Percentiles rank a stretch among this genome's conserved stretches.
Evolutionary conservation across 805 yeast genomes (phyloP).

Genomic region (Lachancea fermentati): DNA sequence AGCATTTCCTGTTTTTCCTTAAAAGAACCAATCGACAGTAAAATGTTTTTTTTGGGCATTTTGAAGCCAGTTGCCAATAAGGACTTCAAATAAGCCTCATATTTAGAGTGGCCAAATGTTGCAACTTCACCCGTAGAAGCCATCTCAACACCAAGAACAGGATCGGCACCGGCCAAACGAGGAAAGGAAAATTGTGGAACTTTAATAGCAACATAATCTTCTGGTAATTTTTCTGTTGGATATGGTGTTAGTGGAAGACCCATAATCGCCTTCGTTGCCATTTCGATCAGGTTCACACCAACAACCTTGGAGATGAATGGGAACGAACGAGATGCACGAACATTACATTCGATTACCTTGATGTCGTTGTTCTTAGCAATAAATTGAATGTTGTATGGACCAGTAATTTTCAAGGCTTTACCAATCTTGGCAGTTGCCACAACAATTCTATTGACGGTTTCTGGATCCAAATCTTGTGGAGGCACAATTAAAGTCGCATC

Average conservation of each 20-base stretch:
- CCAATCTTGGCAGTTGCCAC: slow-evolving; percentile 93
- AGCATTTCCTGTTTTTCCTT: slow-evolving; percentile 92
- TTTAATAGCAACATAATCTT: slow-evolving; percentile 91
- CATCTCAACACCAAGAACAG: slow-evolving; percentile 98
- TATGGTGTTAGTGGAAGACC: no score
- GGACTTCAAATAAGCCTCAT: slow-evolving; percentile 97
- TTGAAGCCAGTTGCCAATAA: slow-evolving; percentile 92
- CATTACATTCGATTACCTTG: slow-evolving; percentile 97
- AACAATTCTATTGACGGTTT: slow-evolving; percentile 65
- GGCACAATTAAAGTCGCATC: slow-evolving; percentile 95
- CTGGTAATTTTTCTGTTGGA: slow-evolving; percentile 71
- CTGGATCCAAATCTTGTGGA: slow-evolving; percentile 71
- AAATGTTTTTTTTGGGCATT: slow-evolving; percentile 89
- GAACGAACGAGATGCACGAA: slow-evolving; percentile 98
- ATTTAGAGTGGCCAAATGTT: slow-evolving; percentile 78
- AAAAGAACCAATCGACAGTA: slow-evolving; percentile 91
- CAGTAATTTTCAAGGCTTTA: slow-evolving; percentile 88
- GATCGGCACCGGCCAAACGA: slow-evolving; percentile 98
- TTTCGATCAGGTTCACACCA: slow-evolving; percentile 90
- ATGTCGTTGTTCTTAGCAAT: slow-evolving; percentile 70
- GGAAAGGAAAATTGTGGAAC: slow-evolving; percentile 99
- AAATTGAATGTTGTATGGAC: slow-evolving; percentile 98
- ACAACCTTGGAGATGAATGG: slow-evolving; percentile 97
- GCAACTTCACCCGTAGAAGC: slow-evolving; percentile 99
- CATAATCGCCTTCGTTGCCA: slow-evolving; percentile 83